These are phyloP conservation scores for Leptographium flavum DNA, from an alignment of 2,329 filamentous ascomycete genomes.

Conservation along the genomic window DNA sequence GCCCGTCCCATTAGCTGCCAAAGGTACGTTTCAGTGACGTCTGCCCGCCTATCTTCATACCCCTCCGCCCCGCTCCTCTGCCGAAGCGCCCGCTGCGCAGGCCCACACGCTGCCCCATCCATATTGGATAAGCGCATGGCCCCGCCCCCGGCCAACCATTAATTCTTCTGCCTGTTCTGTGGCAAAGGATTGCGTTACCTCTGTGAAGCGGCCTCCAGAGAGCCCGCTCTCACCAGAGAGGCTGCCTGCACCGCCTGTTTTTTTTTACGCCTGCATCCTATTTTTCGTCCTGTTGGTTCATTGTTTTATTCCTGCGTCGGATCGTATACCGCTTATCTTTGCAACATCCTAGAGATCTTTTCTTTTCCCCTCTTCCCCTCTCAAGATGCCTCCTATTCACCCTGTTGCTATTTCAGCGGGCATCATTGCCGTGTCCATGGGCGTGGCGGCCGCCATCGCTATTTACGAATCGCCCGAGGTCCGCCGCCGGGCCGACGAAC, in stretches of 20 bases:
- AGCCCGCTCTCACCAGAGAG: too few relatives aligned
- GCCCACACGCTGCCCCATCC: background rate
- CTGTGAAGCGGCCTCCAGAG: background rate
- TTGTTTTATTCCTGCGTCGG: background rate
- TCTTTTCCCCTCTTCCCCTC: too few relatives aligned
- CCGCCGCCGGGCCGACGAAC: slow-evolving; percentile 44
- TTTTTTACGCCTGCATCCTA: background rate
- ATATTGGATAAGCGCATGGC: background rate
- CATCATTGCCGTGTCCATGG: slow-evolving; percentile 42
- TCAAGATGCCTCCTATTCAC: slow-evolving; percentile 39
- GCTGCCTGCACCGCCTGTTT: background rate
- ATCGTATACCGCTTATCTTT: background rate
- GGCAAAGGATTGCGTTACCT: slow-evolving; percentile 2
- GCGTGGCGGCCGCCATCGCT: slow-evolving; percentile 42
- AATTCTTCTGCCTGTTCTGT: background rate
- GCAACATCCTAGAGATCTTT: too few relatives aligned
- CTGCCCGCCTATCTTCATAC: slow-evolving; percentile 5
- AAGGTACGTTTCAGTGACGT: slow-evolving; percentile 23
- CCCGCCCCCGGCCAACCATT: background rate
- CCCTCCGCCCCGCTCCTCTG: background rate
- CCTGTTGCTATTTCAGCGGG: slow-evolving; percentile 40
- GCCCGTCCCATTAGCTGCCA: slow-evolving; percentile 22
- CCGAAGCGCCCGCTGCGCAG: slow-evolving; percentile 1
- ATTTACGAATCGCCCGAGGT: slow-evolving; percentile 52
- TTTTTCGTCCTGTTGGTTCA: background rate